Evolutionary conservation across 176 grass and related monocot genomes (phyloP), one percentile per base, ranked within the genome.

Genomic region (Bromus sterilis): DNA sequence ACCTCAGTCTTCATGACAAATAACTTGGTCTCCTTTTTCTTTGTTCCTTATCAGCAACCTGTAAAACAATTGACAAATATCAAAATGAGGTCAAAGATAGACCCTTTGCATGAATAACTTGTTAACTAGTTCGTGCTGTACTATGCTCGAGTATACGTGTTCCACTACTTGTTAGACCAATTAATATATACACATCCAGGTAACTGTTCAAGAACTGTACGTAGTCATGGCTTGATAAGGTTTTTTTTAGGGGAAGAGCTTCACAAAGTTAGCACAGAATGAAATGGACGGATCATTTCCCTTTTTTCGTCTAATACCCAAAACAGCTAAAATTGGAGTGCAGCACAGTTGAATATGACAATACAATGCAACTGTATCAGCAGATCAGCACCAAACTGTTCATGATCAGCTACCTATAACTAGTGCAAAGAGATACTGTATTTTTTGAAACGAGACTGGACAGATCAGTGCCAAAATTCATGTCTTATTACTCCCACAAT

Each of bases 31-130:
- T 20, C 56, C 30, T 36, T 53, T 72, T 24, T 42, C 7, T n/a
- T n/a, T n/a, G n/a, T n/a, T 51, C 62, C 23, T 55, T n/a, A 9
- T 75, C 83, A 49, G 57, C 66, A 66, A 75, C 83, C 88, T 86
- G 79, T 11, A 78, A 79, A 64, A 66, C 49, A 35, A 39, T 43
- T 30, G 68, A 13, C 40, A 72, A 72, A 30, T 4, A 53, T 55
- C 30, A 74, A 60, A 61, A 40, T 15, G 2, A 28, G 59, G 23
- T 12, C 21, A 26, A 7, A 53, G 5, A 43, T 71, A 32, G 32
- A 15, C 25, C 13, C 23, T 56, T 37, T 7, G 25, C 18, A 24
- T 12, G 21, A 67, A 67, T 67, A 60, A 53, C 16, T 51, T 15
- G 7, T 51, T 2, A 24, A 67, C 3, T 67, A n/a, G 34, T 11